Conservation (phyloP, 2,329 filamentous ascomycete species). For the Colletotrichum cuscutae region DNA sequence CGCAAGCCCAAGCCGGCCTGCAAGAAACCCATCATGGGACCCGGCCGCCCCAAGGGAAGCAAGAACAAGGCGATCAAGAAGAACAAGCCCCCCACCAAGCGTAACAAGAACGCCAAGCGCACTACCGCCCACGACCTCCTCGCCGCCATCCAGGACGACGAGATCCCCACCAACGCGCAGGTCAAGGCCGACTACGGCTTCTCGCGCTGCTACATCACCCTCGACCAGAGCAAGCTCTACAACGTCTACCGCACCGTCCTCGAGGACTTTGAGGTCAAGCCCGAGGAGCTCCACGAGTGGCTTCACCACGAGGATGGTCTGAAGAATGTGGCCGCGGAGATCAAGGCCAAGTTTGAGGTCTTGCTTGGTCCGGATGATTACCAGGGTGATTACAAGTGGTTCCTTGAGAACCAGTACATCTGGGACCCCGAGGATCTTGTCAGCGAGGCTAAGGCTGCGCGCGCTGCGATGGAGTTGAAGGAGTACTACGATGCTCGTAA, state of each 20-base stretch:
- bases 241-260: neutral
- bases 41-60: neutral
- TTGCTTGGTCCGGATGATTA: neutral
- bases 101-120: neutral
- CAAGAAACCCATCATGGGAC: neutral
- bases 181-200: neutral
- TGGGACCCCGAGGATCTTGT: neutral
- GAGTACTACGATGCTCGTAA: neutral
- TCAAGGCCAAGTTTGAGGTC: neutral
- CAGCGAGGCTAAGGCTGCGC: neutral
- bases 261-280: neutral
- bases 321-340: neutral
- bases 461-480: neutral
- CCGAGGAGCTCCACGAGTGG: neutral
- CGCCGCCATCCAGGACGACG: neutral
- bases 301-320: neutral
- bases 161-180: neutral
- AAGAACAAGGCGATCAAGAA: neutral
- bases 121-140: neutral
- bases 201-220: neutral
- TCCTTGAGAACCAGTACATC: neutral
- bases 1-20: neutral
- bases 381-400: neutral
- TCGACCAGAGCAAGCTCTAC: neutral
- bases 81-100: neutral